These are phyloP conservation scores for Paramecium octaurelia DNA, from an alignment of 73 alveolate species.

Conservation along the genomic window DNA sequence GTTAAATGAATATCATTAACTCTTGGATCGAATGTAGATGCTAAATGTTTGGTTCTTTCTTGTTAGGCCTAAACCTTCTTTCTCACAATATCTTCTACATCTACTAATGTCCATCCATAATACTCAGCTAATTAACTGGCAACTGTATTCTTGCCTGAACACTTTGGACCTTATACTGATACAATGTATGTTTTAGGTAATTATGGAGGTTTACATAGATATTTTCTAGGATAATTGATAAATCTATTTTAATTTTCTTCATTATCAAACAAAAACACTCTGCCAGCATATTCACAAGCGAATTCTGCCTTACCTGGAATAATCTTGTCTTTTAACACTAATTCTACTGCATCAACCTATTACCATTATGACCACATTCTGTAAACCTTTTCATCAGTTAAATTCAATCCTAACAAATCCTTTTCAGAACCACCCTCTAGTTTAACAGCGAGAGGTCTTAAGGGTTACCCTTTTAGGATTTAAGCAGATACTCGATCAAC, in stretches of 20 bases:
- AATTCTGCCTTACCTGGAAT: slow-evolving; percentile 88
- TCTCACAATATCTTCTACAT: slow-evolving; percentile 85
- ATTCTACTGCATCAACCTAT: slow-evolving; percentile 94
- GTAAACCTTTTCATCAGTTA: slow-evolving; percentile 84
- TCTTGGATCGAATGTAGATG: slow-evolving; percentile 64
- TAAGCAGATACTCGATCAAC: slow-evolving; percentile 74
- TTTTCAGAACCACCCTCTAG: slow-evolving; percentile 92
- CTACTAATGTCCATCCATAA: slow-evolving; percentile 92
- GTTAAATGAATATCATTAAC: slow-evolving; percentile 70
- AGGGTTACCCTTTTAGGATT: slow-evolving; percentile 76
- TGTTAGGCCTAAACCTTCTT: slow-evolving; percentile 62
- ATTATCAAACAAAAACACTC: slow-evolving; percentile 86
- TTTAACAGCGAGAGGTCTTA: slow-evolving; percentile 91
- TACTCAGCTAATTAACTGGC: slow-evolving; percentile 80
- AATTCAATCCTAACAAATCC: slow-evolving; percentile 84
- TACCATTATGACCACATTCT: slow-evolving; percentile 96
- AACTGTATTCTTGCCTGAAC: slow-evolving; percentile 87
- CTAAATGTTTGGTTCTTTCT: slow-evolving; percentile 74
- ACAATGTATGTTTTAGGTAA: slow-evolving; percentile 86
- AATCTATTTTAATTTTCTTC: slow-evolving; percentile 88
- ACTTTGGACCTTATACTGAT: slow-evolving; percentile 86
- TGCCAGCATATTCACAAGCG: slow-evolving; percentile 88
- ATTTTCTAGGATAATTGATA: slow-evolving; percentile 88
- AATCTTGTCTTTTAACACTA: slow-evolving; percentile 86
- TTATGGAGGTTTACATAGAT: slow-evolving; percentile 81